Evolutionary conservation across 352 stramenopile species (phyloP), one percentile per base, ranked within the genome.

Genomic region (Pythium phragmitis): DNA sequence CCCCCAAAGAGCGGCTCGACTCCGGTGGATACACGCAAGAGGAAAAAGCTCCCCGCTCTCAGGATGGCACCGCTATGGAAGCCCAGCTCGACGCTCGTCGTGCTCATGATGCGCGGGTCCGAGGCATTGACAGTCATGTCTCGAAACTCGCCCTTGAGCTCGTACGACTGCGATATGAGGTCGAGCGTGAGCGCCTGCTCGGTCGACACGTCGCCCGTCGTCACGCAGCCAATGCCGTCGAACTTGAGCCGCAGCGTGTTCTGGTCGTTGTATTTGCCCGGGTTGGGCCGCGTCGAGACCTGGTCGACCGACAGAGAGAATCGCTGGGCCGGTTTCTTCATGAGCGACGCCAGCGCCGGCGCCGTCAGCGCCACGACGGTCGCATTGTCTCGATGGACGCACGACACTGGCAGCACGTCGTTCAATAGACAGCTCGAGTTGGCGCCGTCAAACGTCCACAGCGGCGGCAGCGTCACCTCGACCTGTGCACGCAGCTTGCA

Each of bases 31-130:
- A 93, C 85, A 37, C 85, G 82, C 26, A 93, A 65, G 36, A 93
- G 63, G 65, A 93, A 80, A 60, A 91, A 87, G 2, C 69, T 74
- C 0, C 79, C 79, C 11, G 79, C 74, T 53, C 66, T 75, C 3
- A 93, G 63, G 41, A 89, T 70, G 0, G 82, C 82, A 3, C 85
- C 85, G 57, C 76, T 93, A 2, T 52, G 65, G 26, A 91, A 89
- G 46, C 54, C 77, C 8, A 93, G 66, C n/a, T 72, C 76, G 53
- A 93, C 65, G 2, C 69, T 67, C 2, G 85, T 91, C 0, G 60
- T 60, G 57, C 61, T 77, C 70, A 89, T 74, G 49, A 91, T 81
- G 33, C 72, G 63, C 6, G 67, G 45, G 36, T 83, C 67, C 0
- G 74, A 69, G 6, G 82, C 85, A n/a, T 51, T 64, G 70, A 93